A percentile compares a stretch with the other conserved stretches of the same genome.
Conservation (phyloP, 345 rosid genomes). For the Kernera saxatilis region DNA sequence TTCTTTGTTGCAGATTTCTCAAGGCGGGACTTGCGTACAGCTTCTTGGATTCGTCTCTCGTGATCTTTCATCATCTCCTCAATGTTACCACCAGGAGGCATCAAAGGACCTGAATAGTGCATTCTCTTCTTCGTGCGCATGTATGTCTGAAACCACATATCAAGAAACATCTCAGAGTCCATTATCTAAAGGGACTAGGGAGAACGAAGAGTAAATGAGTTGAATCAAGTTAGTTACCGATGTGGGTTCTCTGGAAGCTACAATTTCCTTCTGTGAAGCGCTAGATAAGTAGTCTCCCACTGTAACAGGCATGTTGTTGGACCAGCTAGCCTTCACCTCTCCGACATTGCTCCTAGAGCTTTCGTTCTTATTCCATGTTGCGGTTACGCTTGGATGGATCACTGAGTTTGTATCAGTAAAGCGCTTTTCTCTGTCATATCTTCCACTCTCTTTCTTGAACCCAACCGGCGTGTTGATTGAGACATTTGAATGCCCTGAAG, state of each 20-base stretch:
- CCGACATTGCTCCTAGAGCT: slow-evolving; percentile 29
- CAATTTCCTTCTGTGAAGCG: slow-evolving; percentile 29
- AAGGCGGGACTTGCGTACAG: slow-evolving; percentile 70
- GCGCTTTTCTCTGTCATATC: slow-evolving; percentile 37
- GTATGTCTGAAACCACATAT: slow-evolving; percentile 43
- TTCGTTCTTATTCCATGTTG: slow-evolving; percentile 24
- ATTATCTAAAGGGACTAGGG: not conserved
- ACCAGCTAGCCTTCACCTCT: slow-evolving; percentile 31
- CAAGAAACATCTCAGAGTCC: not conserved
- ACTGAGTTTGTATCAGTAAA: slow-evolving; percentile 40
- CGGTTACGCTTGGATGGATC: slow-evolving; percentile 44
- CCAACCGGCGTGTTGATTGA: slow-evolving; percentile 34
- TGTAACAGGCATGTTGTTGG: slow-evolving; percentile 27
- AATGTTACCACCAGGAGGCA: slow-evolving; percentile 83
- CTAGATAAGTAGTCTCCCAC: slow-evolving; percentile 30
- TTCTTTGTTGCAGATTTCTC: slow-evolving; percentile 51
- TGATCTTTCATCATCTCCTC: slow-evolving; percentile 87
- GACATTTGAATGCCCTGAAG: slow-evolving; percentile 42
- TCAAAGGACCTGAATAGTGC: slow-evolving; percentile 85
- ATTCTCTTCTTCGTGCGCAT: slow-evolving; percentile 65
- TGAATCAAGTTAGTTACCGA: slow-evolving; percentile 33
- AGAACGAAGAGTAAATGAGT: not conserved
- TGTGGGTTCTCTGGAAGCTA: slow-evolving; percentile 24
- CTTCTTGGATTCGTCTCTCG: slow-evolving; percentile 87
- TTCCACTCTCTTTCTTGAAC: slow-evolving; percentile 36